Evolutionary conservation across 768 basidiomycete species (phyloP).

Genomic region (Serendipita sp.): DNA sequence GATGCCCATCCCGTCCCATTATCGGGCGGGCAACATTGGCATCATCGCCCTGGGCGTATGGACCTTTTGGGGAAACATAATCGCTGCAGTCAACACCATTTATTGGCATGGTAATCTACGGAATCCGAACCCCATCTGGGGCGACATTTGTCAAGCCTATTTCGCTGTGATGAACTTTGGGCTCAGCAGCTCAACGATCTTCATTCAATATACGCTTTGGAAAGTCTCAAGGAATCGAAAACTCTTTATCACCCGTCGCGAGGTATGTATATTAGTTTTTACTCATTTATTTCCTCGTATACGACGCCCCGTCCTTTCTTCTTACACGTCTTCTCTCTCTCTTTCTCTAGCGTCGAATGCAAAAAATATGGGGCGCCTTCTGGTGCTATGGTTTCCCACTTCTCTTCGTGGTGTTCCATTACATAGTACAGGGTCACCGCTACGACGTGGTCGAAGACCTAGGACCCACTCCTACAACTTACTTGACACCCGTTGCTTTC

Average conservation of each 20-base stretch:
- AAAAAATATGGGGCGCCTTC: background rate
- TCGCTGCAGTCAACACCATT: background rate
- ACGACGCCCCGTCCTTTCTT: too few species aligned
- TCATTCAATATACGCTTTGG: background rate
- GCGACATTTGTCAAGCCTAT: background rate
- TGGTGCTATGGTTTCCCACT: background rate
- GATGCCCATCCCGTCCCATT: background rate
- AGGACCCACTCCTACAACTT: conserved; percentile 38
- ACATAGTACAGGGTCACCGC: conserved; percentile 43
- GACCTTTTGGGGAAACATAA: background rate
- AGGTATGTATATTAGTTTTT: background rate
- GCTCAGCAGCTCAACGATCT: background rate
- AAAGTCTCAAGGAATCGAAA: background rate
- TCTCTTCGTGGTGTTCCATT: conserved; percentile 17
- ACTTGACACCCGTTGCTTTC: conserved; percentile 31
- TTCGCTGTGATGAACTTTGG: background rate
- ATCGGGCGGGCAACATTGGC: background rate
- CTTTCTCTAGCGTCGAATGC: too few species aligned
- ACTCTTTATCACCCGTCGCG: background rate
- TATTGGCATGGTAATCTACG: background rate
- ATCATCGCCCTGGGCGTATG: background rate
- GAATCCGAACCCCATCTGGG: background rate
- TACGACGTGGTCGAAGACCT: conserved; percentile 44
- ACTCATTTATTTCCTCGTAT: too few species aligned
- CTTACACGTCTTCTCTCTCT: too few species aligned